Evolutionary conservation across 345 rosid species (phyloP).

Genomic region (Fremontodendron californicum): DNA sequence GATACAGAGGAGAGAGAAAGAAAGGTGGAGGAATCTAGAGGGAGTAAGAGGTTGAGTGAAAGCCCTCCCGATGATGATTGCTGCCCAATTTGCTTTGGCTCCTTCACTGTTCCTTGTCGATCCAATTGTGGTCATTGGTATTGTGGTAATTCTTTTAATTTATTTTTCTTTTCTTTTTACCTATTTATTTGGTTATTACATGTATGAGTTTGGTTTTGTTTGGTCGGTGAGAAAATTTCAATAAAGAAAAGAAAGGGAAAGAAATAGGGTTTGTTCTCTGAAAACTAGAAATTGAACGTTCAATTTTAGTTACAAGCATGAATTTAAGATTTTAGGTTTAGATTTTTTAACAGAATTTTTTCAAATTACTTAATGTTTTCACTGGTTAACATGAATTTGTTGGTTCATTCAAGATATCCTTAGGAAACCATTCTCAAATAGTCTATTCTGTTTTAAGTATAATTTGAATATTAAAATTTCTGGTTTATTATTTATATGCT

Average conservation of each 20-base stretch:
- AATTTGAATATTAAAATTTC: not conserved
- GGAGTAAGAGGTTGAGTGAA: slow-evolving; percentile 21
- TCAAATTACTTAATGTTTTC: not conserved
- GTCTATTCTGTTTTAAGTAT: not conserved
- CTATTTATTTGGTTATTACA: not conserved
- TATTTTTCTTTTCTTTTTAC: not conserved
- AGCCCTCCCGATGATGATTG: slow-evolving; percentile 74
- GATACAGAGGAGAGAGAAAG: slow-evolving; percentile 7
- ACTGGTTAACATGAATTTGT: not conserved
- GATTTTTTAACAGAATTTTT: not conserved
- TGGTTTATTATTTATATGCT: not conserved
- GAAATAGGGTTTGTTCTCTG: not conserved
- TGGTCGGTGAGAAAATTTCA: not conserved
- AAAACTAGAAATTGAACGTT: not conserved
- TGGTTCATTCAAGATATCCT: not conserved
- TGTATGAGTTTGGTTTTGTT: slow-evolving; percentile 1
- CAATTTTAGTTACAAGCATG: not conserved
- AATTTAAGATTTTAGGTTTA: not conserved
- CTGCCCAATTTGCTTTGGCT: slow-evolving; percentile 77
- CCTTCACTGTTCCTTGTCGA: slow-evolving; percentile 63
- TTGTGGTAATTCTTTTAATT: slow-evolving; percentile 54
- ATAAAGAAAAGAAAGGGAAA: not conserved
- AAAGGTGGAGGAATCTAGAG: slow-evolving; percentile 14
- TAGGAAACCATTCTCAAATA: not conserved
- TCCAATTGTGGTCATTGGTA: slow-evolving; percentile 90